Conservation (phyloP, 2,329 filamentous ascomycete species). For the Amphichorda felina region DNA sequence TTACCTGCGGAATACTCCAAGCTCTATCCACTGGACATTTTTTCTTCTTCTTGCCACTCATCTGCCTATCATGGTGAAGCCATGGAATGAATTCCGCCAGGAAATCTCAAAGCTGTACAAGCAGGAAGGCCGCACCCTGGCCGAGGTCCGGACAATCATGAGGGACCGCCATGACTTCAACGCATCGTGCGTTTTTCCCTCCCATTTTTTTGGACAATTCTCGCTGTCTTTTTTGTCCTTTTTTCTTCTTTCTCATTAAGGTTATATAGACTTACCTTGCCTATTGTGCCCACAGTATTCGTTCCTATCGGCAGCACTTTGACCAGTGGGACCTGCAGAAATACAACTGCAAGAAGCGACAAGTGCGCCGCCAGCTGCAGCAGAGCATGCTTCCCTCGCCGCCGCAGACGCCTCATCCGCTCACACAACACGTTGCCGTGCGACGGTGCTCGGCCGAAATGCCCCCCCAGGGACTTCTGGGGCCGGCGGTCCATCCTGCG, state of each 20-base stretch:
- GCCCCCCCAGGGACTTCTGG: too few relatives aligned
- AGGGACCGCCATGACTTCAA: constrained; percentile 23
- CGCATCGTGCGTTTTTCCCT: constrained; percentile 23
- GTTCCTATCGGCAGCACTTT: constrained; percentile 36
- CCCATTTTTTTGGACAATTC: not conserved
- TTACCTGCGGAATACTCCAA: too few relatives aligned
- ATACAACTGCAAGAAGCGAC: constrained; percentile 28
- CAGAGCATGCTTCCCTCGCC: not conserved
- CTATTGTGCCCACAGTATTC: constrained; percentile 12
- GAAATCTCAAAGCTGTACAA: constrained; percentile 28
- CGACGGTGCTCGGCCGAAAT: too few relatives aligned
- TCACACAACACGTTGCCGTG: not conserved
- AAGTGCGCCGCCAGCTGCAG: constrained; percentile 1
- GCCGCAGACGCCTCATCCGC: not conserved
- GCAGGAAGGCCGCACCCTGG: constrained; percentile 22
- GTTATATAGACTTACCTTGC: not conserved
- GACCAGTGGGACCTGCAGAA: constrained; percentile 32
- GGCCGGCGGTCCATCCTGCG: too few relatives aligned
- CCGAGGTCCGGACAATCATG: constrained; percentile 28
- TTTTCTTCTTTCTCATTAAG: not conserved
- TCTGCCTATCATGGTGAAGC: constrained; percentile 25
- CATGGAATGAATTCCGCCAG: constrained; percentile 24
- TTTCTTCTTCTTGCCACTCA: too few relatives aligned
- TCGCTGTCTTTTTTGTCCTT: not conserved
- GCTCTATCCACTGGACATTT: too few relatives aligned